Base-by-base conservation (phyloP, 306 rosid species). In the Cyamopsis tetragonoloba region DNA sequence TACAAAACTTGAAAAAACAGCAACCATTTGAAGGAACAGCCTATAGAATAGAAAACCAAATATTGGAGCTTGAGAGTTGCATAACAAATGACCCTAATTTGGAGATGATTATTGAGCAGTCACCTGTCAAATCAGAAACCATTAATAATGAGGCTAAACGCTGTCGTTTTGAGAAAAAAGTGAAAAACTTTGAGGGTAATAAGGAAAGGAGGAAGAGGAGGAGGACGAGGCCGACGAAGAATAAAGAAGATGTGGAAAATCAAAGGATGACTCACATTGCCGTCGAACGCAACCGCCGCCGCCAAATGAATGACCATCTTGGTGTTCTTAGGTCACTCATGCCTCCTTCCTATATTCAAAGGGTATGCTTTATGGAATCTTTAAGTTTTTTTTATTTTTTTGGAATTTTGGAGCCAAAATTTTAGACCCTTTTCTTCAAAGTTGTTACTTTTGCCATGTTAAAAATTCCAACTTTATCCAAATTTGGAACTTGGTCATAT, bases 211-310 rank as follows among this genome's bases (percentile, higher is more conserved):
- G 84, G 41, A 93, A 93, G 80, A 70, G 99, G 30, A 93, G 88
- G 85, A 85, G 99, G 82, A 65, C 85, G 48, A 88, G 87, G 28
- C 84, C 86, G 42, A 22, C 68, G 19, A 93, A 90, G 90, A 88
- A 87, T 84, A 88, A 83, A 59, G 99, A 90, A 76, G 99, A 93
- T 19, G 91, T 90, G 13, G 99, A 93, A 85, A 88, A 80, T 62
- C 99, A 93, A 68, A 70, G 99, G 9, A 90, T 93, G 97, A 93
- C 91, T 31, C 99, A 93, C 81, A 90, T 93, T 82, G 89, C 97
- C 17, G 97, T 93, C 10, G 97, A 93, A 77, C 80, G 99, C 9
- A 93, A 90, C 79, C 85, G 97, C 18, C 70, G 99, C 50, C 87
- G 96, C 48, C 99, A 90, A 74, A 95, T 88, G 99, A 95, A 95